These are phyloP conservation scores for Trichoderma gracile DNA, from an alignment of 2,329 filamentous ascomycete species.

Conservation along the genomic window DNA sequence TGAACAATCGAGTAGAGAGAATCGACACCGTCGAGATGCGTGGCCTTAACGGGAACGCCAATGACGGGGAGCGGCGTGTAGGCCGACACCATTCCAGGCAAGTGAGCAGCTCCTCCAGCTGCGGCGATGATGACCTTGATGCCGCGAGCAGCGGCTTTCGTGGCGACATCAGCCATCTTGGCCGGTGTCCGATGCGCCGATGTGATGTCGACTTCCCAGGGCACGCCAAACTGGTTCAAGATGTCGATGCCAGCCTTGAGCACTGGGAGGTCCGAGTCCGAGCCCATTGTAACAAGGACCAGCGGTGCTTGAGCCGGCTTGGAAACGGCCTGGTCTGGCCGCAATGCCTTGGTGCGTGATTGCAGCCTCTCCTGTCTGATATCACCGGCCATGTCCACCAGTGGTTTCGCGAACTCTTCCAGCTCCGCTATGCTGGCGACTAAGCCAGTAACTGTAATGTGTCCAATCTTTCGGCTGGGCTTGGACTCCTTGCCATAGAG, in stretches of 20 bases:
- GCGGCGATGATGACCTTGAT: conserved; percentile 75
- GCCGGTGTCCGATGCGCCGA: conserved; percentile 76
- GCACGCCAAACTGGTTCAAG: conserved; percentile 68
- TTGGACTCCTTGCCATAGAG: conserved; percentile 90
- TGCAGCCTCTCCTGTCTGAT: conserved; percentile 58
- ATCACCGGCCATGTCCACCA: conserved; percentile 65
- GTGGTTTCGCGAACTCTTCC: conserved; percentile 59
- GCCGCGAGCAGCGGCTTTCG: conserved; percentile 61
- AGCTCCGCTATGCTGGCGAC: conserved; percentile 64
- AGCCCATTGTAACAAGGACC: conserved; percentile 81
- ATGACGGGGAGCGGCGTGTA: conserved; percentile 74
- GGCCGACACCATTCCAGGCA: conserved; percentile 74
- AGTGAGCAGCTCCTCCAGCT: conserved; percentile 70
- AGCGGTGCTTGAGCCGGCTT: conserved; percentile 47
- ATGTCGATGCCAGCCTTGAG: conserved; percentile 67
- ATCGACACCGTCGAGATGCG: conserved; percentile 70
- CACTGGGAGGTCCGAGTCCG: conserved; percentile 72
- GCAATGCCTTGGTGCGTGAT: conserved; percentile 42
- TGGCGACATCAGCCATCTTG: conserved; percentile 68
- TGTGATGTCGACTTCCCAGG: conserved; percentile 72
- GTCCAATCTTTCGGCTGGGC: conserved; percentile 90
- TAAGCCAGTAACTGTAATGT: conserved; percentile 77
- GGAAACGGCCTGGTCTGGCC: conserved; percentile 34
- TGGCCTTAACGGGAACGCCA: conserved; percentile 74
- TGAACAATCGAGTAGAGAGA: conserved; percentile 73